Conservation (phyloP, 257 asterid genomes). For the Plantago major region DNA sequence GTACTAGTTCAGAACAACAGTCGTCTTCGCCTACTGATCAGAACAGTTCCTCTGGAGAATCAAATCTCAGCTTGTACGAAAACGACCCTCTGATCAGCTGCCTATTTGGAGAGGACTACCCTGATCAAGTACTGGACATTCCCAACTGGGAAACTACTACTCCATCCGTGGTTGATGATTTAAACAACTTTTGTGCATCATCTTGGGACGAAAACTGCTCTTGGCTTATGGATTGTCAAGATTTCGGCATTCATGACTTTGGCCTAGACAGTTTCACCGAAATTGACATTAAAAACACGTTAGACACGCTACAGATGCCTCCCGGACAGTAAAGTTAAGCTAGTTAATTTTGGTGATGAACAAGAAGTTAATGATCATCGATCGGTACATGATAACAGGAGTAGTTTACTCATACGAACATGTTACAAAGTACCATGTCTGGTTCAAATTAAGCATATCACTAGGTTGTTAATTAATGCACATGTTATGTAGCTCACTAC, state of each 20-base stretch:
- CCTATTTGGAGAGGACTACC: slow-evolving; percentile 36
- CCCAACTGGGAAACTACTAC: slow-evolving; percentile 33
- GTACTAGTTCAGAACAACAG: slow-evolving; percentile 22
- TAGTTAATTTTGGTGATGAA: background rate
- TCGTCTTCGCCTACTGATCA: slow-evolving; percentile 44
- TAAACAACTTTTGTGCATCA: slow-evolving; percentile 14
- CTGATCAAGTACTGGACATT: slow-evolving; percentile 22
- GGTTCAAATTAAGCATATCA: slow-evolving; percentile 5
- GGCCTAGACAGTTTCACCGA: slow-evolving; percentile 41
- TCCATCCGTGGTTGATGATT: slow-evolving; percentile 18
- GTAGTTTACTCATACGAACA: background rate
- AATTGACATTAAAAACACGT: slow-evolving; percentile 29
- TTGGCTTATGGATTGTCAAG: slow-evolving; percentile 73
- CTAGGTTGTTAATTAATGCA: slow-evolving; percentile 4
- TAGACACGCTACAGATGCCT: slow-evolving; percentile 11
- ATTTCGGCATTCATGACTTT: slow-evolving; percentile 76
- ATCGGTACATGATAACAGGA: background rate
- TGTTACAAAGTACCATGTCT: slow-evolving; percentile 19
- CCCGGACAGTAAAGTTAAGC: background rate
- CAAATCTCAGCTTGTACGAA: slow-evolving; percentile 30
- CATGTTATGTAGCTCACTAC: background rate
- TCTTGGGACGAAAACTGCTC: slow-evolving; percentile 52
- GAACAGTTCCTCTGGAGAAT: slow-evolving; percentile 51
- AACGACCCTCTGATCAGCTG: slow-evolving; percentile 51
- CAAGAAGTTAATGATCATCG: background rate